Percentiles rank a stretch among this genome's conserved stretches.
phyloP scores from a whole-genome alignment of 345 rosid species.

The Murraya koenigii region DNA sequence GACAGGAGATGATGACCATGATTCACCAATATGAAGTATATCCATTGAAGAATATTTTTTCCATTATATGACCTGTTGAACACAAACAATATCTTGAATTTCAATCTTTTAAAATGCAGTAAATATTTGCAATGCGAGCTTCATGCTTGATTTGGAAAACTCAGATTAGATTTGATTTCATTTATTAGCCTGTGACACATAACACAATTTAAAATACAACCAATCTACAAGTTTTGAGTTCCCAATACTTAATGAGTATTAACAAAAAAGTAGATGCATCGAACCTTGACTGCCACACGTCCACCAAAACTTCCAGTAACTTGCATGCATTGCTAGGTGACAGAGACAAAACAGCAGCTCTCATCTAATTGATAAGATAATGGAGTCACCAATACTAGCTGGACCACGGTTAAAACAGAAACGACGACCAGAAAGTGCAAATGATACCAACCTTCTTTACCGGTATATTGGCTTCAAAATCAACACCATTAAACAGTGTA shows the following conservation, averaged over 20 bases:
- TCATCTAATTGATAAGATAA: slow-evolving; percentile 48
- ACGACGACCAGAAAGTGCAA: not conserved
- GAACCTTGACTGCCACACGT: slow-evolving; percentile 85
- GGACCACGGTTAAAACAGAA: not conserved
- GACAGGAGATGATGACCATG: slow-evolving; percentile 54
- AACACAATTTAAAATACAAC: not conserved
- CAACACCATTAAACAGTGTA: slow-evolving; percentile 41
- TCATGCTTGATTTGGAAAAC: not conserved
- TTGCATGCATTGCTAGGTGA: slow-evolving; percentile 55
- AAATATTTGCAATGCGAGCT: slow-evolving; percentile 2
- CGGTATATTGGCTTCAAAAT: slow-evolving; percentile 55
- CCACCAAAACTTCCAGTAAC: slow-evolving; percentile 63
- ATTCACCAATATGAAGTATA: slow-evolving; percentile 68
- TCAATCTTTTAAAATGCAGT: not conserved
- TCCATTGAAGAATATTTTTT: slow-evolving; percentile 69
- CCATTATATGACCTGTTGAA: slow-evolving; percentile 58
- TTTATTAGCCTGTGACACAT: not conserved
- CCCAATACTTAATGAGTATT: not conserved
- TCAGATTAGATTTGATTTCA: not conserved
- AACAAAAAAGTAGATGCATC: not conserved
- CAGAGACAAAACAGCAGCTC: slow-evolving; percentile 65
- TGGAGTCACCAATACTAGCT: not conserved
- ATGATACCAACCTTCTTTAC: slow-evolving; percentile 65
- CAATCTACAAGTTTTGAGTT: slow-evolving; percentile 6
- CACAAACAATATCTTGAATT: slow-evolving; percentile 10